Conservation (phyloP, 2,329 filamentous ascomycete species). For the Verticillium longisporum region DNA sequence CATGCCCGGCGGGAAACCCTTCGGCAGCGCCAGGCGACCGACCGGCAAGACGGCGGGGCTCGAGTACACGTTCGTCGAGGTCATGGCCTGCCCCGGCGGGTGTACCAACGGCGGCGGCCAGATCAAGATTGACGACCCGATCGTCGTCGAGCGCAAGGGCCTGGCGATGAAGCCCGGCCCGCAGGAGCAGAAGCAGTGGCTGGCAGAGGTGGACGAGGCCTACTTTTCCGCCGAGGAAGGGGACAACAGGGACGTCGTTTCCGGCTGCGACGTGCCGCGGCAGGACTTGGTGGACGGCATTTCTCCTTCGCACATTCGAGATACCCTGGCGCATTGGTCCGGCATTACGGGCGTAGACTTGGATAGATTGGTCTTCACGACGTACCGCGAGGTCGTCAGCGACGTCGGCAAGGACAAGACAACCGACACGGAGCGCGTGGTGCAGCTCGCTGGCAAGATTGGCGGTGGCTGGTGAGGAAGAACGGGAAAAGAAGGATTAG, state of each 20-base stretch:
- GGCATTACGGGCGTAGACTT: constrained; percentile 61
- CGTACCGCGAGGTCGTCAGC: constrained; percentile 86
- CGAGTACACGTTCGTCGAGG: constrained; percentile 91
- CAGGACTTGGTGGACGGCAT: constrained; percentile 54
- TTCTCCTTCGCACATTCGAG: constrained; percentile 57
- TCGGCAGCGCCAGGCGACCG: constrained; percentile 47
- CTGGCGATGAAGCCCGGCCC: constrained; percentile 54
- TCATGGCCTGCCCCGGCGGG: constrained; percentile 98
- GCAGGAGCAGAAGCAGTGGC: constrained; percentile 80
- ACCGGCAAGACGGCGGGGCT: constrained; percentile 40
- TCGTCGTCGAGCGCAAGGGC: constrained; percentile 43
- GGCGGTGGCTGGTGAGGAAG: constrained; percentile 81
- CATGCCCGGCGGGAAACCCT: constrained; percentile 67
- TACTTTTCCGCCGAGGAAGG: constrained; percentile 72
- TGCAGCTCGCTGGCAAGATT: constrained; percentile 82
- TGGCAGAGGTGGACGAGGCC: constrained; percentile 76
- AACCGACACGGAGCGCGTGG: constrained; percentile 71
- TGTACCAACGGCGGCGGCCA: constrained; percentile 98
- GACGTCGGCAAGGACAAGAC: constrained; percentile 76
- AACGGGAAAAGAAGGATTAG: constrained; percentile 12
- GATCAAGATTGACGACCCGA: constrained; percentile 79
- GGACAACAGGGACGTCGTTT: constrained; percentile 21
- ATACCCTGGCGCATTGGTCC: constrained; percentile 71
- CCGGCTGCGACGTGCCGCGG: constrained; percentile 18
- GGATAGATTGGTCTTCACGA: constrained; percentile 73